phyloP scores from a whole-genome alignment of 116 monocot genomes.

The Cymodocea nodosa region DNA sequence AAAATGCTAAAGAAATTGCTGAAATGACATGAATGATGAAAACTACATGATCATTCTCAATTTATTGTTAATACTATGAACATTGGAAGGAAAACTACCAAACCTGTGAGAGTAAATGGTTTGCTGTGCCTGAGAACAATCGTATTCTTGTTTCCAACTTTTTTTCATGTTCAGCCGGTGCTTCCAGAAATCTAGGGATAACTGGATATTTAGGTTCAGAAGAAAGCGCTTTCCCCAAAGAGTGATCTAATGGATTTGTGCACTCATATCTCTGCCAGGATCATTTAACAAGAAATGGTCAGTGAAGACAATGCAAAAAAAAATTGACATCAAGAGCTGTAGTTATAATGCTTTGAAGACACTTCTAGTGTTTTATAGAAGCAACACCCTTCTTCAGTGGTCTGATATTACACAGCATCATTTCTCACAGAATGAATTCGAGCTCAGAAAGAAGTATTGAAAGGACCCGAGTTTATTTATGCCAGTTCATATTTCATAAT shows the following conservation, averaged over 20 bases:
- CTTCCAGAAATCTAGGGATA: constrained; percentile 1
- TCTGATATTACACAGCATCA: too few species aligned
- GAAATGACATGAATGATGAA: too few species aligned
- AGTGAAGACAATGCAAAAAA: background rate
- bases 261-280: constrained; percentile 12
- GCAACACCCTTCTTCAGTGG: too few species aligned
- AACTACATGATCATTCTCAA: too few species aligned
- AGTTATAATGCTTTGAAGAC: too few species aligned
- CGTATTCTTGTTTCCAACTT: constrained; percentile 19
- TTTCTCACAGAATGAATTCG: too few species aligned
- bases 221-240: constrained; percentile 5
- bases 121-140: constrained; percentile 47
- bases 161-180: background rate
- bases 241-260: constrained; percentile 5
- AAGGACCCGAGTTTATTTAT: too few species aligned
- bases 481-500: too few species aligned
- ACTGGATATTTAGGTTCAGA: background rate
- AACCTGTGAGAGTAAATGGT: constrained; percentile 36
- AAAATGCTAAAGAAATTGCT: too few species aligned
- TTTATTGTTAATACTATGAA: background rate
- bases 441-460: too few species aligned
- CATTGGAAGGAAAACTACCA: background rate
- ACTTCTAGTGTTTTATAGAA: too few species aligned
- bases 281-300: background rate
- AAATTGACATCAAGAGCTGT: background rate